Evolutionary conservation across 352 stramenopile species (phyloP).

Genomic region (Pythium scleroteichum): DNA sequence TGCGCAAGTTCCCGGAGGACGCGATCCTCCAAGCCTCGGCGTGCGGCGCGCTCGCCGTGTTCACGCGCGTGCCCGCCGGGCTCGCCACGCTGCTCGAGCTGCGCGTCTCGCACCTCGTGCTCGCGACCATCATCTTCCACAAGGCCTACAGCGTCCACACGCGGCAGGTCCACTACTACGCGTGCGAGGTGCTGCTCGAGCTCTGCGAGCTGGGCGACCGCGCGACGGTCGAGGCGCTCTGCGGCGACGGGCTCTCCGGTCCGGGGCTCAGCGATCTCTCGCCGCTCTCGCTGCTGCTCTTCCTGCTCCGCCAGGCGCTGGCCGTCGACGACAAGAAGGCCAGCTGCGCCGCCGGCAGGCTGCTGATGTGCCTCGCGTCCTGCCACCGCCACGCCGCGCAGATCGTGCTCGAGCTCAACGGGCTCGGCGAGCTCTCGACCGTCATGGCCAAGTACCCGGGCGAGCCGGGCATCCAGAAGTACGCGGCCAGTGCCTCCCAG

Average conservation of each 20-base stretch:
- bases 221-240: constrained; percentile 54
- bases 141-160: constrained; percentile 84
- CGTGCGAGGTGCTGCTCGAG: constrained; percentile 76
- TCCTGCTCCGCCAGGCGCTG: constrained; percentile 67
- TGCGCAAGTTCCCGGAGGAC: constrained; percentile 71
- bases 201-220: constrained; percentile 70
- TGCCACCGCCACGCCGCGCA: constrained; percentile 52
- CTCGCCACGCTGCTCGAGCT: constrained; percentile 54
- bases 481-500: constrained; percentile 53
- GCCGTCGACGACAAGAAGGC: constrained; percentile 83
- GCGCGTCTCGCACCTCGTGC: constrained; percentile 56
- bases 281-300: constrained; percentile 68
- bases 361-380: constrained; percentile 72
- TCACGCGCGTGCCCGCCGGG: constrained; percentile 57
- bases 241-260: constrained; percentile 30
- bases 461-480: constrained; percentile 72
- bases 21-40: constrained; percentile 78
- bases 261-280: constrained; percentile 43
- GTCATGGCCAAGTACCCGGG: constrained; percentile 73
- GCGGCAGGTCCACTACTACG: constrained; percentile 83
- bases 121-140: constrained; percentile 73
- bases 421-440: constrained; percentile 66
- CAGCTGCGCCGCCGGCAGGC: constrained; percentile 66
- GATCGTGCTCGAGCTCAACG: constrained; percentile 58
- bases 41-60: constrained; percentile 73